phyloP scores from a whole-genome alignment of 139 green algal species.

The Diplosphaera chodatii region DNA sequence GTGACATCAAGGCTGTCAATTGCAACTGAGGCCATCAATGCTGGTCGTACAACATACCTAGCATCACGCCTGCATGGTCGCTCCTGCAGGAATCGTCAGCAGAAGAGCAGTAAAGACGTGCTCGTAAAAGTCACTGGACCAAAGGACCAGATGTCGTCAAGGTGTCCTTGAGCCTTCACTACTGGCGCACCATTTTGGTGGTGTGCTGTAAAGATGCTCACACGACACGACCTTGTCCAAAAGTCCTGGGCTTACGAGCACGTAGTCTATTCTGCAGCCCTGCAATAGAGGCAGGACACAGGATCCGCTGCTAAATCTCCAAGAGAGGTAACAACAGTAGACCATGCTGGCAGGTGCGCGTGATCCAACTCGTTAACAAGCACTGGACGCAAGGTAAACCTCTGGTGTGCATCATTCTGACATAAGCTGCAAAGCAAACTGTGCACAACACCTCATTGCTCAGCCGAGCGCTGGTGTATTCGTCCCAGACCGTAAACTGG shows the following conservation, averaged over 20 bases:
- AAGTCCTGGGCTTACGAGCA: slow-evolving; percentile 39
- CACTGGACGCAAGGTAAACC: no score
- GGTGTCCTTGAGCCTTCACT: not conserved
- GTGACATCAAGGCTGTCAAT: not conserved
- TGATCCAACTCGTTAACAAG: no score
- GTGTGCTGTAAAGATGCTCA: slow-evolving; percentile 50
- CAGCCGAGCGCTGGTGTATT: slow-evolving; percentile 51
- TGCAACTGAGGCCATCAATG: no score
- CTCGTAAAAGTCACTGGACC: no score
- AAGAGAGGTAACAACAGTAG: no score
- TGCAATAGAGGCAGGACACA: slow-evolving; percentile 10
- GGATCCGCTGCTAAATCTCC: no score
- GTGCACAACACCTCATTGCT: slow-evolving; percentile 73
- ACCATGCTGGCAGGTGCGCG: no score
- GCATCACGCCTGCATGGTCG: slow-evolving; percentile 24
- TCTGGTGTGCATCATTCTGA: no score
- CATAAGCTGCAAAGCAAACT: no score
- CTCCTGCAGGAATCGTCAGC: slow-evolving; percentile 12
- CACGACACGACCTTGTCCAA: slow-evolving; percentile 39
- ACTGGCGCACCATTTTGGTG: slow-evolving; percentile 47
- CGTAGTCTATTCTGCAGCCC: slow-evolving; percentile 68
- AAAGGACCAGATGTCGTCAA: no score
- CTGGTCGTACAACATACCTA: not conserved
- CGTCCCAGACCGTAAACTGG: slow-evolving; percentile 62
- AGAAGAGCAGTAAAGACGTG: no score